Percentiles rank a stretch among this genome's conserved stretches.
Conservation (phyloP, 371 early-diverging fungal species). For the Mucor indicus region DNA sequence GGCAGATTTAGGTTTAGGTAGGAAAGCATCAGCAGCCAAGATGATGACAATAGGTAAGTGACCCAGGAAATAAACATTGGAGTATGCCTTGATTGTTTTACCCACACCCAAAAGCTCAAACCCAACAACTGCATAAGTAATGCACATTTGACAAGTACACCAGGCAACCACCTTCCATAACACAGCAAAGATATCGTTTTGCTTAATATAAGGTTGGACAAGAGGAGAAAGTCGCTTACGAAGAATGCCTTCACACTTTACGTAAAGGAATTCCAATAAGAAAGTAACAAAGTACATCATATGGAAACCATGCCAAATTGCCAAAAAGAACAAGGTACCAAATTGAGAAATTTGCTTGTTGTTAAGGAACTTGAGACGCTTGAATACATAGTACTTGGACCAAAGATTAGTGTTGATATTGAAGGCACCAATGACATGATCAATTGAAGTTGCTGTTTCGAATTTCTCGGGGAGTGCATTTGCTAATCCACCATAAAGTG, state of each 20-base stretch:
- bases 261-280: slow-evolving; percentile 60
- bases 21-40: slow-evolving; percentile 17
- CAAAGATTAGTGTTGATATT: slow-evolving; percentile 79
- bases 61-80: slow-evolving; percentile 42
- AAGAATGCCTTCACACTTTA: slow-evolving; percentile 29
- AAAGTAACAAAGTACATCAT: slow-evolving; percentile 65
- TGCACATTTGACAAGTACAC: slow-evolving; percentile 24
- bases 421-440: slow-evolving; percentile 58
- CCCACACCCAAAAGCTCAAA: slow-evolving; percentile 38
- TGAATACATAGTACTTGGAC: slow-evolving; percentile 72
- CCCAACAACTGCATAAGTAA: slow-evolving; percentile 38
- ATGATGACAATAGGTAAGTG: slow-evolving; percentile 28
- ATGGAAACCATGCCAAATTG: slow-evolving; percentile 76
- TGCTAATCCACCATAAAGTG: slow-evolving; percentile 57
- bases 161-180: slow-evolving; percentile 34
- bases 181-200: slow-evolving; percentile 13
- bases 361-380: slow-evolving; percentile 65
- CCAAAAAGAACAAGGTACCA: slow-evolving; percentile 63
- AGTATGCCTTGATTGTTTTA: slow-evolving; percentile 36
- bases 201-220: slow-evolving; percentile 19
- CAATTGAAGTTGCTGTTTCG: slow-evolving; percentile 60
- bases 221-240: slow-evolving; percentile 23
- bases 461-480: slow-evolving; percentile 48
- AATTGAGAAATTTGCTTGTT: slow-evolving; percentile 63
- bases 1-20: slow-evolving; percentile 13